Base-by-base conservation (phyloP, 2,329 filamentous ascomycete genomes). In the Beauveria rudraprayagi region DNA sequence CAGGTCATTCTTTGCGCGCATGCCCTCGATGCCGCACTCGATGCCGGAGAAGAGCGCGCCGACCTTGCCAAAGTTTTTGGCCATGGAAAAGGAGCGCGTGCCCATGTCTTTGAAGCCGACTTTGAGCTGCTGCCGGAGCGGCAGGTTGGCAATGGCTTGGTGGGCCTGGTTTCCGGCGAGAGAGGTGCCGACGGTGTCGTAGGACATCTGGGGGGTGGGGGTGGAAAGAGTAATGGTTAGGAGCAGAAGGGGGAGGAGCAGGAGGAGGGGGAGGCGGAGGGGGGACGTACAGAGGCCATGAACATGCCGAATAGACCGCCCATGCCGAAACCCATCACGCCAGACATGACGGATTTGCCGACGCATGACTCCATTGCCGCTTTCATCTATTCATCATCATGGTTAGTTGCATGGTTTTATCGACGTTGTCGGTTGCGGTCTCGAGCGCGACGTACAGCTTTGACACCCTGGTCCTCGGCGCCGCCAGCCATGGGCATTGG, bases 41-140 rank as follows among this genome's bases (percentile, higher is more conserved):
- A 94, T 96, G 46, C 93, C 93, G 17, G 86, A 84, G 78, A 95
- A 99, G 22, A 97, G 83, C 2, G 91, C 89, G 68, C 94, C 94
- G 55, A 99, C 91, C 67, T 92, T 89, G 64, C 91, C 93, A 72
- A 99, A 99, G 79, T 95, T 97, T 78, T 92, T 94, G 60, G 92
- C 94, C 53, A 88, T 91, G 64, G 86, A 88, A 75, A 82, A 90
- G 5, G 91, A 93, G 14, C 91, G 86, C 65, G 82, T 76, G 66
- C 94, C 94, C 92, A 99, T 97, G 75, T 99, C 94, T 74, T 90
- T 92, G 79, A 99, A 91, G 58, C 94, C 94, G 69, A 83, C 77
- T 64, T 85, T 86, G 59, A 99, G 82, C 76, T 97, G 94, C 73
- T 96, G 85, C 51, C 86, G 84, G 65, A 93, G 81, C 30, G 94